Percentiles rank a stretch among this genome's conserved stretches.
These are phyloP conservation scores for Mycosphaerelloides madeirae DNA, from an alignment of 2,329 filamentous ascomycete species.

Conservation along the genomic window DNA sequence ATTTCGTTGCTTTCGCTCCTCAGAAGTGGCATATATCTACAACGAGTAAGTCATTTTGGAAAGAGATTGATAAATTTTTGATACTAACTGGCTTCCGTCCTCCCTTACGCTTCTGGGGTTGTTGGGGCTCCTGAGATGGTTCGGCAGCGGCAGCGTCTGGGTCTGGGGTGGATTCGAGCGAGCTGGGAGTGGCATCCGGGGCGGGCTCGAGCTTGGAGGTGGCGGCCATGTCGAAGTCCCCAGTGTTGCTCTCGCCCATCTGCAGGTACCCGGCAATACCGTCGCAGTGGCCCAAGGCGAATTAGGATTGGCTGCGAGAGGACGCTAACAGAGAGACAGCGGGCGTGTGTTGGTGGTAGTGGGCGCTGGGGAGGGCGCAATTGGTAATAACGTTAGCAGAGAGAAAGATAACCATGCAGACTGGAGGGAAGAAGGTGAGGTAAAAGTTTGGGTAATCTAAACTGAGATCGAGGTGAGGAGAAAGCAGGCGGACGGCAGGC, in stretches of 20 bases:
- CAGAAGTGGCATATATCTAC: conserved; percentile 96
- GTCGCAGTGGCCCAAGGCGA: conserved; percentile 27
- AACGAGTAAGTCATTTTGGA: conserved; percentile 8
- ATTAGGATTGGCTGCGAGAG: conserved; percentile 21
- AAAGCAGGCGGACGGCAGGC: conserved; percentile 7
- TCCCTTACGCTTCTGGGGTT: conserved; percentile 84
- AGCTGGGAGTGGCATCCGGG: conserved; percentile 44
- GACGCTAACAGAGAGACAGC: conserved; percentile 30
- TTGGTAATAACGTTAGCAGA: conserved; percentile 29
- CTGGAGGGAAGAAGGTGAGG: conserved; percentile 19
- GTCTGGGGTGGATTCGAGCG: conserved; percentile 45
- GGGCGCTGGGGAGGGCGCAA: conserved; percentile 18
- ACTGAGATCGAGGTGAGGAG: conserved; percentile 17
- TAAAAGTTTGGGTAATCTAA: conserved; percentile 29
- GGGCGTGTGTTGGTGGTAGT: conserved; percentile 10
- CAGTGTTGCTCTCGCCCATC: conserved; percentile 45
- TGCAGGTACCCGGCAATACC: conserved; percentile 42
- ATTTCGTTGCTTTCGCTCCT: conserved; percentile 97
- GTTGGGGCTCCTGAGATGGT: conserved; percentile 40
- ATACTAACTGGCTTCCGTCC: conserved; percentile 86
- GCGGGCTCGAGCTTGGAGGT: conserved; percentile 43
- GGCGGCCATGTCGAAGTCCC: conserved; percentile 39
- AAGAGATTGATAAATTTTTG: conserved; percentile 22
- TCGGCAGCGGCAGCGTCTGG: conserved; percentile 30
- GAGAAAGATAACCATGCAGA: conserved; percentile 39